Conservation (phyloP, 176 grass and related monocot species). For the Tillandsia leiboldiana region DNA sequence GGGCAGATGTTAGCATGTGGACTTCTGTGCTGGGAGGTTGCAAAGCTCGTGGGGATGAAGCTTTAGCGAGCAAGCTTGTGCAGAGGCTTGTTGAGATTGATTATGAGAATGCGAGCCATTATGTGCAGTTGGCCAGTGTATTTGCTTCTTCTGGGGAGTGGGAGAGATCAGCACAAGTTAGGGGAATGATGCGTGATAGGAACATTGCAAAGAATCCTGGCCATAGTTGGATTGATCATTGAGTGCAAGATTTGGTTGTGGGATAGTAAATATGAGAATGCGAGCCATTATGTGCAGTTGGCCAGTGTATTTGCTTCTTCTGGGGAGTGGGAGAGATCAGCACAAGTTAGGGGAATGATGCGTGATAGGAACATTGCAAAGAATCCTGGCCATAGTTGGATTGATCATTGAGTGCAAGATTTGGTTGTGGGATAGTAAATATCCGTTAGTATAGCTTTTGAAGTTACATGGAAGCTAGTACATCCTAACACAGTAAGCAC, state of each 20-base stretch:
- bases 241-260: background rate
- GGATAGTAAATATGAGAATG: conserved; percentile 11
- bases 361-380: conserved; percentile 38
- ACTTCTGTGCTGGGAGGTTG: conserved; percentile 53
- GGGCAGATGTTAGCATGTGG: conserved; percentile 50
- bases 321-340: conserved; percentile 49
- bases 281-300: conserved; percentile 54
- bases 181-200: conserved; percentile 45
- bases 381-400: conserved; percentile 57
- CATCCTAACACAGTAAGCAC: no score
- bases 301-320: conserved; percentile 50
- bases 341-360: conserved; percentile 52
- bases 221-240: conserved; percentile 53
- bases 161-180: conserved; percentile 46
- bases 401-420: conserved; percentile 24
- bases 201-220: conserved; percentile 50
- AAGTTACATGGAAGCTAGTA: no score
- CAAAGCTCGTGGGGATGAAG: conserved; percentile 52
- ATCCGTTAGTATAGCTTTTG: no score
- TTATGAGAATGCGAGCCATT: conserved; percentile 35
- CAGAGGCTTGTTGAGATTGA: conserved; percentile 27
- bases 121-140: conserved; percentile 57
- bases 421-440: no score
- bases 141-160: conserved; percentile 53
- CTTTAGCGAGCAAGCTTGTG: conserved; percentile 29